These are phyloP conservation scores for Eruca vesicaria DNA, from an alignment of 441 rosid genomes.

Conservation along the genomic window DNA sequence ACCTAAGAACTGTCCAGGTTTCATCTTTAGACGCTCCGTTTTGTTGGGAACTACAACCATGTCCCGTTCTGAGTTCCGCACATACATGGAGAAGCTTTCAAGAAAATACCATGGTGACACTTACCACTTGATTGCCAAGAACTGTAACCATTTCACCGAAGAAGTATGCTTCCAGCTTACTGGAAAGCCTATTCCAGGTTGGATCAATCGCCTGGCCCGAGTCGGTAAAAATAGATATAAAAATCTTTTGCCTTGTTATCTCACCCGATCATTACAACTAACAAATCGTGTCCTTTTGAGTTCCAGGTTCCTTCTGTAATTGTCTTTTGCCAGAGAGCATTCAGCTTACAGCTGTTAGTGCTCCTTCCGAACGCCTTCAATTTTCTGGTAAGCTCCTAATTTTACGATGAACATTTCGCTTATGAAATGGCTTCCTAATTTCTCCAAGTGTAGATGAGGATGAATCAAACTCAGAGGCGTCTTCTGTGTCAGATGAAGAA, in stretches of 20 bases:
- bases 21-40: constrained; percentile 80
- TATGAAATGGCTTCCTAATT: background rate
- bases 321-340: constrained; percentile 91
- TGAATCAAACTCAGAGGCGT: constrained; percentile 50
- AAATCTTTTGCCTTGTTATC: background rate
- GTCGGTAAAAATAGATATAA: constrained; percentile 54
- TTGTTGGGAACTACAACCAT: constrained; percentile 65
- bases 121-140: constrained; percentile 95
- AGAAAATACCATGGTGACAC: constrained; percentile 82
- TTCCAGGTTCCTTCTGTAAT: constrained; percentile 94
- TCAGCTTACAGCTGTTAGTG: constrained; percentile 77
- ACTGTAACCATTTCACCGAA: constrained; percentile 95
- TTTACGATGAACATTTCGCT: background rate
- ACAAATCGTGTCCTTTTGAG: background rate
- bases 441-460: constrained; percentile 43
- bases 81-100: constrained; percentile 81
- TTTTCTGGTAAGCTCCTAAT: constrained; percentile 60
- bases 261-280: background rate
- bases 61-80: constrained; percentile 71
- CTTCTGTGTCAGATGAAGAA: constrained; percentile 49
- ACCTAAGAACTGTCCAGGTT: constrained; percentile 93
- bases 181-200: constrained; percentile 91
- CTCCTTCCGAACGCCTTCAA: constrained; percentile 70
- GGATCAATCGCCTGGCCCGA: constrained; percentile 92
- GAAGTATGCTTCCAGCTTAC: constrained; percentile 69